Base-by-base conservation (phyloP, 2,329 filamentous ascomycete genomes). In the Pseudopithomyces maydicus region DNA sequence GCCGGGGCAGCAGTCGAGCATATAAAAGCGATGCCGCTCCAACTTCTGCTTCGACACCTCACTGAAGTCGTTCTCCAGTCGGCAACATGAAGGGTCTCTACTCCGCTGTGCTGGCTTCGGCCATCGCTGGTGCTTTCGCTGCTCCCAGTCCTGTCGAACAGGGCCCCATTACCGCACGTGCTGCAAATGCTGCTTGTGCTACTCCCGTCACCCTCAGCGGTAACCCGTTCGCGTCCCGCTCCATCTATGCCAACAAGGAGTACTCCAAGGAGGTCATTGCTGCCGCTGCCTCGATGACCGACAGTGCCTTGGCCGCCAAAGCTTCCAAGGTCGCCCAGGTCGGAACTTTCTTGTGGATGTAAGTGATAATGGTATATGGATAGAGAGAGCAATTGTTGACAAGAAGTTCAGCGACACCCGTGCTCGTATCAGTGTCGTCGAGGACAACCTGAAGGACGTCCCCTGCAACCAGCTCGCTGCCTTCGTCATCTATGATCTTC, bases 401-500 rank as follows among this genome's bases (percentile, higher is more conserved):
- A 0, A 14, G 10, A 8, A 14, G 11, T 7, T 11, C 26, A 77
- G 78, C 23, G 78, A 77, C 56, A 84, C 83, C 57, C 81, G 84
- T 35, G 78, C 80, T 20, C 75, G 75, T 29, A 82, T 85, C 74
- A 75, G 74, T 2, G 75, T 77, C 1, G 78, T 80, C 56, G 75
- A 84, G 54, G 73, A 74, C 8, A 78, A 81, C 52, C 81, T 85
- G 60, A 84, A 84, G 62, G 74, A 74, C 42, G 79, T 79, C 43
- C 79, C 80, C 26, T 82, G 81, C 41, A 76, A 68, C 57, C 78
- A 81, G 62, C 79, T 82, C 20, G 82, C 80, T 33, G 79, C 77
- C 19, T 80, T 88, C 53, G 85, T 88, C 63, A 84, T 88, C 68
- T 88, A 88, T 73, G 84, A 88, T 70, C 78, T 88, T 15, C 86